Percentiles rank a stretch among this genome's conserved stretches.
Evolutionary conservation across 768 basidiomycete species (phyloP).

Genomic region (Russula virescens): DNA sequence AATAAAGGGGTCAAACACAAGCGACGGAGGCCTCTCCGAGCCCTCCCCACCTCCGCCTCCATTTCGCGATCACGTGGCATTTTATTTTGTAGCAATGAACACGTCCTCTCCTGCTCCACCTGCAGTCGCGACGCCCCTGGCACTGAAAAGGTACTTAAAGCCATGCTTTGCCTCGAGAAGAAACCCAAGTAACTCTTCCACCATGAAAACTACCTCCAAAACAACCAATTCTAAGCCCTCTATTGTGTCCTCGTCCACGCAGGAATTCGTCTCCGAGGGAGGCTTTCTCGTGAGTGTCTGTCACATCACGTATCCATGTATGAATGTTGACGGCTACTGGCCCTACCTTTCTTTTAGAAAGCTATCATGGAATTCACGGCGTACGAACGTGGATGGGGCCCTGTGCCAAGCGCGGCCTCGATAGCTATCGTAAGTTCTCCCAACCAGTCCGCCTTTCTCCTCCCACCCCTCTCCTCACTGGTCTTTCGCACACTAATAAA

Average conservation of each 20-base stretch:
- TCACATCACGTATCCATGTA: too few relatives aligned
- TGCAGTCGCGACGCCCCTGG: slow-evolving; percentile 2
- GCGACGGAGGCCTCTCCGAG: too few relatives aligned
- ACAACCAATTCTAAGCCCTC: not conserved
- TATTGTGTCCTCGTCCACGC: too few relatives aligned
- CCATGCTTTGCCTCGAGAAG: not conserved
- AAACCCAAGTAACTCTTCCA: not conserved
- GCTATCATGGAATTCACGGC: too few relatives aligned
- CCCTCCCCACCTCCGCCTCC: too few relatives aligned
- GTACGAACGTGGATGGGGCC: not conserved
- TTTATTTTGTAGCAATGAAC: not conserved
- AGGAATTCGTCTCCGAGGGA: not conserved
- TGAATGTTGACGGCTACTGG: too few relatives aligned
- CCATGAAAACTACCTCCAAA: not conserved
- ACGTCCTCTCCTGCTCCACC: too few relatives aligned
- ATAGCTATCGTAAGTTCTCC: not conserved
- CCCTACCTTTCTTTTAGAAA: too few relatives aligned
- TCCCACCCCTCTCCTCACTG: too few relatives aligned
- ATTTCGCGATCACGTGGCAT: slow-evolving; percentile 15
- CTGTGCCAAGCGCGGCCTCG: not conserved
- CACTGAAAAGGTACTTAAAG: slow-evolving; percentile 9
- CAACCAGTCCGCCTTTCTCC: too few relatives aligned
- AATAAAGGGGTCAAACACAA: too few relatives aligned
- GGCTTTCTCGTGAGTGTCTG: not conserved
- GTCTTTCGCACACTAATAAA: too few relatives aligned